These are phyloP conservation scores for Alternaria triticimaculans DNA, from an alignment of 2,329 filamentous ascomycete genomes.

Conservation along the genomic window DNA sequence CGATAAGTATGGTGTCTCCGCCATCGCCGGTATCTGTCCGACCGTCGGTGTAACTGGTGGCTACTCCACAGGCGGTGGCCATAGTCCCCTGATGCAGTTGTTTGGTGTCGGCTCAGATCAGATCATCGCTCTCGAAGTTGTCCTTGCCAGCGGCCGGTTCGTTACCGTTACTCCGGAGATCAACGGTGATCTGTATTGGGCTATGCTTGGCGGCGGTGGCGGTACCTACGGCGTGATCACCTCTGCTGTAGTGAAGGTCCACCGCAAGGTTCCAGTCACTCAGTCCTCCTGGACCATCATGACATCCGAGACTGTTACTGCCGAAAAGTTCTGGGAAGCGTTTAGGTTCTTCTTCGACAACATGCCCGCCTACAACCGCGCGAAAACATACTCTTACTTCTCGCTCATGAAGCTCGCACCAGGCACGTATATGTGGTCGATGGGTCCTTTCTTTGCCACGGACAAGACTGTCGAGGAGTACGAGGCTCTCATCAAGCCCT, in stretches of 20 bases:
- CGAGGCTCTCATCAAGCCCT: slow-evolving; percentile 31
- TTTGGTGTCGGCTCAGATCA: slow-evolving; percentile 50
- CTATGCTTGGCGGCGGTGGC: slow-evolving; percentile 48
- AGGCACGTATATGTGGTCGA: slow-evolving; percentile 31
- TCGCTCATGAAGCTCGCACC: slow-evolving; percentile 31
- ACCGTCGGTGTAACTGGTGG: slow-evolving; percentile 59
- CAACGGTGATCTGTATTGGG: slow-evolving; percentile 49
- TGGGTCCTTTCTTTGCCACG: slow-evolving; percentile 38
- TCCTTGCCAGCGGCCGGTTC: slow-evolving; percentile 35
- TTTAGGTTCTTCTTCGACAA: slow-evolving; percentile 30
- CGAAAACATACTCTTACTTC: slow-evolving; percentile 40
- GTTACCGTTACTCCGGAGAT: slow-evolving; percentile 34
- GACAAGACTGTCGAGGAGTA: slow-evolving; percentile 33
- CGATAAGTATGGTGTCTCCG: slow-evolving; percentile 38
- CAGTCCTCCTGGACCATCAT: slow-evolving; percentile 40
- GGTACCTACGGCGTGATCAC: slow-evolving; percentile 46
- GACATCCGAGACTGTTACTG: slow-evolving; percentile 37
- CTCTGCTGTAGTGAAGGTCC: slow-evolving; percentile 42
- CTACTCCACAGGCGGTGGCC: slow-evolving; percentile 58
- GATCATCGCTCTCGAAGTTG: slow-evolving; percentile 46
- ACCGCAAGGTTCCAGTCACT: slow-evolving; percentile 39
- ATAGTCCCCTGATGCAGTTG: slow-evolving; percentile 59
- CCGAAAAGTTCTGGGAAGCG: slow-evolving; percentile 40
- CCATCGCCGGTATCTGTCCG: slow-evolving; percentile 47
- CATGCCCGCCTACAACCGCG: slow-evolving; percentile 32